These are phyloP conservation scores for Torrubiella hemipterigena DNA, from an alignment of 2,329 filamentous ascomycete genomes.

Conservation along the genomic window DNA sequence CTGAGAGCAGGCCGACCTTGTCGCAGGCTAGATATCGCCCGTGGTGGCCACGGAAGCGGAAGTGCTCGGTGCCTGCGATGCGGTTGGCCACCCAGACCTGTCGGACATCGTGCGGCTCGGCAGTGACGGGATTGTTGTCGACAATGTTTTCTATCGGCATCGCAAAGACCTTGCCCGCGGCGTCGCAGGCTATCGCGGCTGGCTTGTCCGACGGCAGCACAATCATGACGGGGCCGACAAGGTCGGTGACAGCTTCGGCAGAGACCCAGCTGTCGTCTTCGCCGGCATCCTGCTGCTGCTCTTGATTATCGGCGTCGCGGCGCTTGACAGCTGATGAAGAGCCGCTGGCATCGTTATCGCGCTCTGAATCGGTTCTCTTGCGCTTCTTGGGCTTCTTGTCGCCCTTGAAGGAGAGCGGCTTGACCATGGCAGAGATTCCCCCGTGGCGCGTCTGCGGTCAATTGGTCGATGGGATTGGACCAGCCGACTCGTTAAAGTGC, in stretches of 20 bases:
- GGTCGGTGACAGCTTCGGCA: slow-evolving; percentile 61
- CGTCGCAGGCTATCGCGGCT: slow-evolving; percentile 72
- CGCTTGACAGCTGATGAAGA: slow-evolving; percentile 10
- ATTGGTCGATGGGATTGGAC: no score
- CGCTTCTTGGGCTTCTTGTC: slow-evolving; percentile 92
- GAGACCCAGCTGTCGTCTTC: slow-evolving; percentile 87
- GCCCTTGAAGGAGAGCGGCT: slow-evolving; percentile 89
- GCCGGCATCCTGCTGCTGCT: slow-evolving; percentile 24
- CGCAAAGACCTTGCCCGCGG: slow-evolving; percentile 75
- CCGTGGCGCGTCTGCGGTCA: background rate
- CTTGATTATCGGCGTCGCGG: slow-evolving; percentile 11
- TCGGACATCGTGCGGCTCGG: slow-evolving; percentile 89
- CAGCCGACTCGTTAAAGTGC: no score
- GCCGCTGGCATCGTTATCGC: slow-evolving; percentile 28
- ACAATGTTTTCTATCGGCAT: slow-evolving; percentile 77
- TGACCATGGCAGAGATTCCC: slow-evolving; percentile 51
- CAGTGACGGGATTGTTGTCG: slow-evolving; percentile 67
- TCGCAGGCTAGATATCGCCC: slow-evolving; percentile 83
- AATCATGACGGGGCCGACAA: slow-evolving; percentile 72
- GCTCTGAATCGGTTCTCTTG: slow-evolving; percentile 54
- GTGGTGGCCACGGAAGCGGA: slow-evolving; percentile 83
- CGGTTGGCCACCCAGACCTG: slow-evolving; percentile 90
- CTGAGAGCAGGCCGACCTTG: slow-evolving; percentile 66
- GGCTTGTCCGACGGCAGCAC: slow-evolving; percentile 66
- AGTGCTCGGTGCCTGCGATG: slow-evolving; percentile 68